Base-by-base conservation (phyloP, 495 filamentous ascomycete genomes). In the Podospora pseudoanserina region DNA sequence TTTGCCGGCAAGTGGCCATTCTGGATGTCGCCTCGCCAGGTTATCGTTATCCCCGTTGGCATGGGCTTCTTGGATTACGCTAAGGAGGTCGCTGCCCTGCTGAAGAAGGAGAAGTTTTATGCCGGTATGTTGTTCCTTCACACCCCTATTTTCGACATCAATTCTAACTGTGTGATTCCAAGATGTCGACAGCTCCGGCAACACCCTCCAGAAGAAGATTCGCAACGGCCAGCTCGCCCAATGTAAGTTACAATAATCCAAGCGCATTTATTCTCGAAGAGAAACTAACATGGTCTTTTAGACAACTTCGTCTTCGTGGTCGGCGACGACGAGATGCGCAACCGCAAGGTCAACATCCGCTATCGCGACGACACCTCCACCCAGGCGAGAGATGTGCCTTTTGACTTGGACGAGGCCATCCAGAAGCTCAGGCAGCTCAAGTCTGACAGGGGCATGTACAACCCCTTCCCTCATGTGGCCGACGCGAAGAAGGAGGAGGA, bases 1-100 rank as follows among this genome's bases (percentile, higher is more conserved):
- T 99, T 97, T 75, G 95, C 84, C 55, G 95, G 95, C 70, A 97
- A 97, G 80, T 98, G 94, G 94, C 95, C 95, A 0, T 97, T 97
- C 86, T 99, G 95, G 95, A 80, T 99, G 67, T 94, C 89, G 70
- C 95, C 95, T 28, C 89, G 94, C 20, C 95, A 99, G 81, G 86
- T 98, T 60, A 81, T 98, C 68, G 88, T 98, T 65, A 89, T 98
- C 7, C 96, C 95, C 2, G 94, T 99, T 69, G 94, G 94, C 85
- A 90, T 90, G 20, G 85, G 86, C 39, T 87, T 89, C 69, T 90
- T 92, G 72, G 91, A 92, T 70, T 99, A 98, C 75, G 92, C 88
- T 19, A 83, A 90, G 75, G 95, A 98, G 80, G 85, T 98, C 19
- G 91, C 91, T 76, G 70, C 67, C 13, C 78, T 86, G 23, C 83